Percentiles rank a stretch among this genome's conserved stretches.
These are phyloP conservation scores for Penstemon davidsonii DNA, from an alignment of 257 asterid genomes.

Conservation along the genomic window DNA sequence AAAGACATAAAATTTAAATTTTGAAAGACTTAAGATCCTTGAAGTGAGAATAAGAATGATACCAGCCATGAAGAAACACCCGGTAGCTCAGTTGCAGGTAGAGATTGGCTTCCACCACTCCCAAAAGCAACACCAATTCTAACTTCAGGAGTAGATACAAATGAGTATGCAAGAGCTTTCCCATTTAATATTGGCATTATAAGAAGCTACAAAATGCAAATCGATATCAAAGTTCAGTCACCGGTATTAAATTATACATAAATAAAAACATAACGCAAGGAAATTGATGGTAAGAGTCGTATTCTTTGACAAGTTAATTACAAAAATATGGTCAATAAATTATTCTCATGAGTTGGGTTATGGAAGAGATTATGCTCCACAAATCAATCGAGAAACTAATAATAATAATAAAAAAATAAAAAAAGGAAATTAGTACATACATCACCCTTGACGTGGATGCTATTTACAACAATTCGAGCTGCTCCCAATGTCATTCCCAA, in stretches of 20 bases:
- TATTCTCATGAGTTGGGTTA: not conserved
- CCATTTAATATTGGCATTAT: slow-evolving; percentile 90
- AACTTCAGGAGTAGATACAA: slow-evolving; percentile 84
- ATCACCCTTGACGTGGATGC: slow-evolving; percentile 94
- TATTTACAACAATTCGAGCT: slow-evolving; percentile 85
- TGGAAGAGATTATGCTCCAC: not conserved
- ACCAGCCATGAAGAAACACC: slow-evolving; percentile 99
- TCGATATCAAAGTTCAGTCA: not conserved
- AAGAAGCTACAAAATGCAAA: slow-evolving; percentile 59
- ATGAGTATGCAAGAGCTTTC: slow-evolving; percentile 76
- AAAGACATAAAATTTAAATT: not conserved
- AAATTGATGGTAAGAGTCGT: not conserved
- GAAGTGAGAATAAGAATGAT: slow-evolving; percentile 17
- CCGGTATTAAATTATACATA: not conserved
- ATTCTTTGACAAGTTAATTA: not conserved
- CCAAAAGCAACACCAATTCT: slow-evolving; percentile 95
- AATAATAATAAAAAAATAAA: not conserved
- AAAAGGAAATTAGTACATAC: slow-evolving; percentile 51
- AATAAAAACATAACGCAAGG: not conserved
- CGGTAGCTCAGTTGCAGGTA: slow-evolving; percentile 96
- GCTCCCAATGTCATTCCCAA: slow-evolving; percentile 93
- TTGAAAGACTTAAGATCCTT: not conserved
- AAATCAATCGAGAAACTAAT: not conserved
- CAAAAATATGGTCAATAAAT: not conserved
- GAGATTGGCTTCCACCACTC: slow-evolving; percentile 93